Base-by-base conservation (phyloP, 371 early-diverging fungal genomes). In the Mortierella sp. region DNA sequence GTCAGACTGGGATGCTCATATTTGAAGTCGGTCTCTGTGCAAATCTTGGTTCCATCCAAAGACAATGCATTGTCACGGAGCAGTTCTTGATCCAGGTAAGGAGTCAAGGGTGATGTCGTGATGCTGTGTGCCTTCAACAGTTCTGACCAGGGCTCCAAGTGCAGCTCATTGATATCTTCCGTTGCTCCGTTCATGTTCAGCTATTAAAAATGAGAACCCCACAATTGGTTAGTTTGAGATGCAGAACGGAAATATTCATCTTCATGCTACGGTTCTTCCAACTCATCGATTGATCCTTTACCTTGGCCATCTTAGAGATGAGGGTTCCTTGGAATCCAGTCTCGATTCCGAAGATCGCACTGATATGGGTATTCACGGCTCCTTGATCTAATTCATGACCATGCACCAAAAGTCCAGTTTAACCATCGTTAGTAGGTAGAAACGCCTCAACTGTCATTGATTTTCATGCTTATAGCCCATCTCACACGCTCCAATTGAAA, bases 141-240 rank as follows among this genome's bases (percentile, higher is more conserved):
- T 6, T 86, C 83, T 43, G 87, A 84, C 94, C 93, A 93, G 7
- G 94, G 94, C 14, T 84, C 86, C 58, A 93, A 81, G 67, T 96
- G 95, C 80, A 93, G 94, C 69, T 96, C 96, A 67, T 97, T 97
- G 58, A 93, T 90, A 24, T 95, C 96, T 60, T 97, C 96, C 8
- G 93, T 90, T 12, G 95, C 91, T 14, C 89, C 87, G 46, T 90
- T 87, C 61, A 95, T 82, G 70, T 94, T 91, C 23, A 94, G 81
- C 90, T 93, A 79, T 43, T 38, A 19, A n/a, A 16, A 23, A 53
- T 34, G n/a, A n/a, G n/a, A n/a, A n/a, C n/a, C n/a, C 34, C 34
- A 34, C 4, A 34, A 34, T 34, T 10, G 34, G n/a, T n/a, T n/a
- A n/a, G n/a, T n/a, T n/a, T n/a, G n/a, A n/a, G n/a, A n/a, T n/a